A percentile compares a stretch with the other conserved stretches of the same genome.
Conservation (phyloP, 139 green algal species). For the Tetradesmus obliquus region DNA sequence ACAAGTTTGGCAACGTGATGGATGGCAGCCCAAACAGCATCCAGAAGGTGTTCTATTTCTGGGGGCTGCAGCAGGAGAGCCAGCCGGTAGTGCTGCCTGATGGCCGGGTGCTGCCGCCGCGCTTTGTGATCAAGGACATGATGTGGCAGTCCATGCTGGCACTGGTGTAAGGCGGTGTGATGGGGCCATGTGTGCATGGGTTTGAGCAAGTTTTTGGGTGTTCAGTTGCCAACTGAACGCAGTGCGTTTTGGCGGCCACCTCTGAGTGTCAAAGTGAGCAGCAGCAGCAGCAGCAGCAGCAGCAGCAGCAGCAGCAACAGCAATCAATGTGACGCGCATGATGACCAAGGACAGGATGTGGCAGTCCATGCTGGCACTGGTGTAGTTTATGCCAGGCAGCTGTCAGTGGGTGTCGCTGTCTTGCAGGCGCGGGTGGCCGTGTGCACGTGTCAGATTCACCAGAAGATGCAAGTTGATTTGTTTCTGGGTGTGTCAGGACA, state of each 20-base stretch:
- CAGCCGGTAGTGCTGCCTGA: slow-evolving; percentile 74
- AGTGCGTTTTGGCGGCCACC: too few relatives aligned
- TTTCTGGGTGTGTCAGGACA: slow-evolving; percentile 62
- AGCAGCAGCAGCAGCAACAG: too few relatives aligned
- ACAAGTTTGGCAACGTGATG: slow-evolving; percentile 93
- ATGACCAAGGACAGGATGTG: slow-evolving; percentile 91
- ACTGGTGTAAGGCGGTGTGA: slow-evolving; percentile 49
- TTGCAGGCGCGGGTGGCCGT: too few relatives aligned
- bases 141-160: slow-evolving; percentile 79
- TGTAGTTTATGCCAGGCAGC: slow-evolving; percentile 32
- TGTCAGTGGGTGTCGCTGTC: too few relatives aligned
- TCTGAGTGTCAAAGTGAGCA: too few relatives aligned
- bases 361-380: slow-evolving; percentile 73
- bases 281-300: too few relatives aligned
- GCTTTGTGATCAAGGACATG: slow-evolving; percentile 93
- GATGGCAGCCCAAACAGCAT: slow-evolving; percentile 87
- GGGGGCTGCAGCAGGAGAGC: slow-evolving; percentile 86
- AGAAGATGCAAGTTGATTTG: too few relatives aligned
- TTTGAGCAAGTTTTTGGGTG: not conserved
- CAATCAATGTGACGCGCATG: slow-evolving; percentile 65
- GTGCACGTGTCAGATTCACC: too few relatives aligned
- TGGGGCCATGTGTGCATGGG: not conserved
- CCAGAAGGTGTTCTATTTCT: slow-evolving; percentile 85
- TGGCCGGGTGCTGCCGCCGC: slow-evolving; percentile 80
- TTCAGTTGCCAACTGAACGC: too few relatives aligned